phyloP scores from a whole-genome alignment of 2,329 filamentous ascomycete genomes.

The Ophiosphaerella narmari region DNA sequence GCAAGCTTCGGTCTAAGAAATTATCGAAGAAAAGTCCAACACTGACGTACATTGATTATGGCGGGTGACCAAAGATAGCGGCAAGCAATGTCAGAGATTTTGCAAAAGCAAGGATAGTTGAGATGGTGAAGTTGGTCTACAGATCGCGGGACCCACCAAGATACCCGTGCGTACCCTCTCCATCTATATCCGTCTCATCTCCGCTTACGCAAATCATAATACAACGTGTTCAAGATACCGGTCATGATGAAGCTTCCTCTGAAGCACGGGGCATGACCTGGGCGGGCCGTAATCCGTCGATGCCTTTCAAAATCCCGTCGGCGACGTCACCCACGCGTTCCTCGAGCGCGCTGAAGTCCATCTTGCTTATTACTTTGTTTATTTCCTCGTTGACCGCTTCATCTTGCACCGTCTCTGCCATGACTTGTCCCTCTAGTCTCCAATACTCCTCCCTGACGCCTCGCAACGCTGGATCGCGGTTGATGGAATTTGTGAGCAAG shows the following conservation, averaged over 20 bases:
- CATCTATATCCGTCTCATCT: conserved; percentile 30
- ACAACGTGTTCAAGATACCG: conserved; percentile 3
- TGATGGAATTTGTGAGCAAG: conserved; percentile 78
- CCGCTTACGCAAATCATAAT: conserved; percentile 6
- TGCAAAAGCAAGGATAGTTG: conserved; percentile 12
- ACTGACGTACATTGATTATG: conserved; percentile 17
- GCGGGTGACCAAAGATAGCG: conserved; percentile 23
- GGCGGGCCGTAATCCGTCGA: conserved; percentile 28
- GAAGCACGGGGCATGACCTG: conserved; percentile 5
- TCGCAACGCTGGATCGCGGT: conserved; percentile 74
- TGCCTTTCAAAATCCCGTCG: conserved; percentile 40
- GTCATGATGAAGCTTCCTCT: conserved; percentile 1
- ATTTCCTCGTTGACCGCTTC: conserved; percentile 73
- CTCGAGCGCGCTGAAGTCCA: conserved; percentile 66
- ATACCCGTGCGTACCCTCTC: conserved; percentile 27
- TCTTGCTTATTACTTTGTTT: conserved; percentile 67
- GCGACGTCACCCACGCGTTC: conserved; percentile 63
- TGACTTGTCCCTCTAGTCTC: conserved; percentile 74
- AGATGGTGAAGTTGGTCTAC: conserved; percentile 5
- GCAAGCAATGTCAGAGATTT: conserved; percentile 21
- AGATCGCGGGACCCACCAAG: conserved; percentile 8
- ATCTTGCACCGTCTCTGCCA: conserved; percentile 78
- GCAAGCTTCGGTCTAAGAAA: conserved; percentile 27
- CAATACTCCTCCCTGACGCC: conserved; percentile 73
- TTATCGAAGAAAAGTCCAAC: conserved; percentile 12